Evolutionary conservation across 2,329 filamentous ascomycete genomes (phyloP).

Genomic region (Arthroderma sp.): DNA sequence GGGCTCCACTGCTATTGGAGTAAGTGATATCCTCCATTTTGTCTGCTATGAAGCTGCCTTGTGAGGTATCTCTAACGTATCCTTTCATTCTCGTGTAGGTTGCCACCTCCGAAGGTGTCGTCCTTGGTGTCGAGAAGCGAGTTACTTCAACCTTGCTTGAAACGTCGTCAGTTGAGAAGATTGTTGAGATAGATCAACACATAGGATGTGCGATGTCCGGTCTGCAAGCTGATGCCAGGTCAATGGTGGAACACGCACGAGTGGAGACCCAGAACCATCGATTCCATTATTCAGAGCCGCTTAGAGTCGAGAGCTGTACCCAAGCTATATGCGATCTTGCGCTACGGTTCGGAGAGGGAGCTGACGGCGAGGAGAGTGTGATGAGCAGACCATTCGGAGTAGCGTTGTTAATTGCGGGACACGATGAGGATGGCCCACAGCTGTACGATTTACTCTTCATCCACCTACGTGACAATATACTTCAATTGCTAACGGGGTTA

Average conservation of each 20-base stretch:
- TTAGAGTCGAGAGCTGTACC: slow-evolving; percentile 94
- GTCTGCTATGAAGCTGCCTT: not conserved
- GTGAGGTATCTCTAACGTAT: slow-evolving; percentile 4
- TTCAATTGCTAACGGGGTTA: not conserved
- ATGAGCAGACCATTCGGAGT: slow-evolving; percentile 98
- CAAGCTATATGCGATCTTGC: slow-evolving; percentile 98
- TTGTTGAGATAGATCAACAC: slow-evolving; percentile 97
- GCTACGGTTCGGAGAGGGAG: slow-evolving; percentile 90
- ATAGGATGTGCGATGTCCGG: slow-evolving; percentile 99
- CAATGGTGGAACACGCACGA: slow-evolving; percentile 95
- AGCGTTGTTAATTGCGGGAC: slow-evolving; percentile 87
- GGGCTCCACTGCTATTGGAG: slow-evolving; percentile 93
- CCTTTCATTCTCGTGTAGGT: slow-evolving; percentile 38
- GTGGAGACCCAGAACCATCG: slow-evolving; percentile 95
- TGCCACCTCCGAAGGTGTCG: slow-evolving; percentile 85
- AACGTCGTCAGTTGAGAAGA: slow-evolving; percentile 97
- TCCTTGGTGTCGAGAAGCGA: slow-evolving; percentile 97
- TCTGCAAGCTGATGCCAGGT: slow-evolving; percentile 90
- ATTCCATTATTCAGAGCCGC: slow-evolving; percentile 94
- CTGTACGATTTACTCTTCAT: slow-evolving; percentile 42
- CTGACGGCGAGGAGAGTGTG: slow-evolving; percentile 94
- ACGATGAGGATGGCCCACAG: slow-evolving; percentile 92
- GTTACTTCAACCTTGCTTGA: slow-evolving; percentile 96
- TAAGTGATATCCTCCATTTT: slow-evolving; percentile 29
- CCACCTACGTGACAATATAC: not conserved